These are phyloP conservation scores for Penicillium mononematosum DNA, from an alignment of 495 filamentous ascomycete genomes.

Conservation along the genomic window DNA sequence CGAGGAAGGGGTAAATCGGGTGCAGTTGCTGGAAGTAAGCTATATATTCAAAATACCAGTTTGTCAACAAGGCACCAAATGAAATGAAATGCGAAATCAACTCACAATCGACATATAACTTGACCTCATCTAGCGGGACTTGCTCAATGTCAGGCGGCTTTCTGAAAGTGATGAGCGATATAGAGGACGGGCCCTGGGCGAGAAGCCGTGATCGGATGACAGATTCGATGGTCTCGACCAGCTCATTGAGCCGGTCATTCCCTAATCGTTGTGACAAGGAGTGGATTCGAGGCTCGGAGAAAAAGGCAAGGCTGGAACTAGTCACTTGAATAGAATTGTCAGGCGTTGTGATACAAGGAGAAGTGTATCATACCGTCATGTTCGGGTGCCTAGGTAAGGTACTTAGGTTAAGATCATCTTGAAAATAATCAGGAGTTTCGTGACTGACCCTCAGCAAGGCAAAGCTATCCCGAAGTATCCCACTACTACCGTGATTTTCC, in stretches of 20 bases:
- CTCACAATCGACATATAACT: no score
- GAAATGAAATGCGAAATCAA: no score
- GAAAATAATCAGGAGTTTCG: background rate
- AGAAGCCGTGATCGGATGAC: no score
- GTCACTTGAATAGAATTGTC: slow-evolving; percentile 17
- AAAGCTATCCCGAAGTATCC: background rate
- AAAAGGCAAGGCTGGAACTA: slow-evolving; percentile 36
- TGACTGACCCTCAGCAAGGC: slow-evolving; percentile 6
- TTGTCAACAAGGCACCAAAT: no score
- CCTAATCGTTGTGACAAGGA: slow-evolving; percentile 34
- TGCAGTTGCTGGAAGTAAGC: no score
- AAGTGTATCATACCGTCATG: background rate
- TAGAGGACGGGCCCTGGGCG: no score
- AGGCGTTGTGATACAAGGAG: background rate
- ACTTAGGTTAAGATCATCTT: background rate
- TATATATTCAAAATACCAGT: no score
- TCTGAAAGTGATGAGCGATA: no score
- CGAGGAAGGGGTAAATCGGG: no score
- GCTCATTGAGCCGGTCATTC: slow-evolving; percentile 35
- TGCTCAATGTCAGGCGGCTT: no score
- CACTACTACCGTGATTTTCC: slow-evolving; percentile 1
- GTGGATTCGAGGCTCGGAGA: slow-evolving; percentile 33
- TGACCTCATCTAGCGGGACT: no score
- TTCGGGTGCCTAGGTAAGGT: background rate
- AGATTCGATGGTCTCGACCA: slow-evolving; percentile 13